Base-by-base conservation (phyloP, 1,284 basidiomycete species). In the Agaricales sp. region DNA sequence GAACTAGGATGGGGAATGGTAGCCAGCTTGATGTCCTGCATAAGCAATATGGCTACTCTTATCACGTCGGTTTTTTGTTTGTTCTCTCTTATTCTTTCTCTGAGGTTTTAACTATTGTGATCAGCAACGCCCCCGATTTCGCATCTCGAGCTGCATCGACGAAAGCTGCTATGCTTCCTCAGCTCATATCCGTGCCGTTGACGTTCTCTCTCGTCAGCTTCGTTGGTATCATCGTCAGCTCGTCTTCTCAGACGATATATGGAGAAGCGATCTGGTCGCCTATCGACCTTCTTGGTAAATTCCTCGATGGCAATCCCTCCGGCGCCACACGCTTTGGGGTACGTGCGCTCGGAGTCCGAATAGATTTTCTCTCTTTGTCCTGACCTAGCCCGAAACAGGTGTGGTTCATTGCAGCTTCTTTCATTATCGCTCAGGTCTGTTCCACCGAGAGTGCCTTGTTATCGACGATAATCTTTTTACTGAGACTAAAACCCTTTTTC, bases 181-280 rank as follows among this genome's bases (percentile, higher is more conserved):
- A 91, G 62, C 67, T 82, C 47, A 64, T 88, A 53, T 75, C 86
- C 0, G 74, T 92, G 30, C 90, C 90, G 0, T 55, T 91, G 43
- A 77, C 80, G 0, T 91, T 90, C 64, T 80, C 78, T 24, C 64
- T 92, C 53, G 86, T 89, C 51, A 83, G 80, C 55, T 85, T 93
- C 67, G 72, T 92, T 51, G 90, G 89, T 3, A 87, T 93, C 61
- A 80, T 91, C 46, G 88, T 92, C 55, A 82, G 83, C 46, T 88
- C 85, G 1, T 82, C 83, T 4, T 85, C 82, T n/a, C 69, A 78
- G 51, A 74, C 80, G 14, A 82, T 92, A 55, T 92, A 85, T 57
- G 86, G 85, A 19, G 75, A 80, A 55, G 76, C 80, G 13, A 77
- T 92, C 51, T 92, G 88, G 89, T 82, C 82, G 11, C 88, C 87